These are phyloP conservation scores for Aspergillus chevalieri DNA, from an alignment of 2,329 filamentous ascomycete species.

Conservation along the genomic window DNA sequence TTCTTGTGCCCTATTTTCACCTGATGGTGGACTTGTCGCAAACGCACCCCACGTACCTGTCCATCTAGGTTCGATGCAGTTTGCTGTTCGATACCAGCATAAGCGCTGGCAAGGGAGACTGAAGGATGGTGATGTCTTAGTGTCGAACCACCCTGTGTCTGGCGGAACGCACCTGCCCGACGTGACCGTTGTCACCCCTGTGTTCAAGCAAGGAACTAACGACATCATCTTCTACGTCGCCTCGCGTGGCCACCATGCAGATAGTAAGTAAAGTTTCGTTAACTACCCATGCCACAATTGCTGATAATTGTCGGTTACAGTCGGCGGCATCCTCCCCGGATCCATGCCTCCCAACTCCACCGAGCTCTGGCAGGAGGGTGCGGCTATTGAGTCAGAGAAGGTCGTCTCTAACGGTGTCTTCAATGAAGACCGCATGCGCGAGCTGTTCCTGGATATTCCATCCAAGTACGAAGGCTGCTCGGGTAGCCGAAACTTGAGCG, in stretches of 20 bases:
- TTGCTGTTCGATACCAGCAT: conserved; percentile 67
- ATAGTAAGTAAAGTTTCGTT: conserved; percentile 39
- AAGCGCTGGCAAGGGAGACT: conserved; percentile 65
- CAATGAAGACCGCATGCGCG: conserved; percentile 67
- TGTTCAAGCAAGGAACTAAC: conserved; percentile 60
- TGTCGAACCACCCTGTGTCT: conserved; percentile 67
- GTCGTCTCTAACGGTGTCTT: conserved; percentile 71
- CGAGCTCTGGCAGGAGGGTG: conserved; percentile 44
- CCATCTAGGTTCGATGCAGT: conserved; percentile 72
- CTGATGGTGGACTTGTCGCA: conserved; percentile 61
- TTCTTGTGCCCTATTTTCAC: conserved; percentile 71
- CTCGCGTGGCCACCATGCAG: conserved; percentile 72
- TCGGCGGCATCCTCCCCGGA: conserved; percentile 74
- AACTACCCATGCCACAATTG: too few species aligned
- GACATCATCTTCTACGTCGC: conserved; percentile 78
- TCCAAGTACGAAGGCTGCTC: conserved; percentile 69
- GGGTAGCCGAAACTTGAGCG: conserved; percentile 70
- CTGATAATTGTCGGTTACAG: too few species aligned
- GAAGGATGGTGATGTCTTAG: conserved; percentile 63
- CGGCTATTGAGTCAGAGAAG: conserved; percentile 46
- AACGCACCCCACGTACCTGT: conserved; percentile 67
- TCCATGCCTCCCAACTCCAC: conserved; percentile 64
- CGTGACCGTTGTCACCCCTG: conserved; percentile 70
- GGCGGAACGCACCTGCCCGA: conserved; percentile 74
- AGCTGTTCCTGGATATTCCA: conserved; percentile 67